These are phyloP conservation scores for Gigaspora rosea DNA, from an alignment of 192 early-diverging fungal genomes.

Conservation along the genomic window DNA sequence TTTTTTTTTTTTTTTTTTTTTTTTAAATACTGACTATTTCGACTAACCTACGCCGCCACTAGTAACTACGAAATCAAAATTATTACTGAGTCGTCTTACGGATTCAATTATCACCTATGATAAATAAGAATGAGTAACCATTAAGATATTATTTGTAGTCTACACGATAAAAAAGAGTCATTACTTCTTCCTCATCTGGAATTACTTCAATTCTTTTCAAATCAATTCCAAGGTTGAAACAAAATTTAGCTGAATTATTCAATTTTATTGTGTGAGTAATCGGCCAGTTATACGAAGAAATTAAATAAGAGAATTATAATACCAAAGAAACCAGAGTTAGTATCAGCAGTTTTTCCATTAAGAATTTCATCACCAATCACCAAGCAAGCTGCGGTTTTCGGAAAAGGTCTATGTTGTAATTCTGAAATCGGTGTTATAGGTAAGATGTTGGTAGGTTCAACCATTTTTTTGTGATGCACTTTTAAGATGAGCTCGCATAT, in stretches of 20 bases:
- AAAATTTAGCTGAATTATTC: constrained; percentile 47
- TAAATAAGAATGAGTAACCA: too few species aligned
- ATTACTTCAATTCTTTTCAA: constrained; percentile 59
- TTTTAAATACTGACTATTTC: neutral
- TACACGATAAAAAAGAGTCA: constrained; percentile 22
- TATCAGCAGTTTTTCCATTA: constrained; percentile 68
- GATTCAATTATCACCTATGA: constrained; percentile 43
- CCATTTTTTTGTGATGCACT: too few species aligned
- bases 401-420: constrained; percentile 26
- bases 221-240: constrained; percentile 63
- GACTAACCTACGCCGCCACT: constrained; percentile 68
- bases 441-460: neutral
- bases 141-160: too few species aligned
- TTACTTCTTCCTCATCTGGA: constrained; percentile 50
- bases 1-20: neutral
- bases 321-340: constrained; percentile 59
- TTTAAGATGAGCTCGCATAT: too few species aligned
- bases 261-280: too few species aligned
- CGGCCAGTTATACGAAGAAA: too few species aligned
- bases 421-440: constrained; percentile 18
- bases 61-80: constrained; percentile 67
- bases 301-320: neutral
- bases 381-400: constrained; percentile 49
- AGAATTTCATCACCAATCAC: constrained; percentile 79
- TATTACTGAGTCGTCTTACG: constrained; percentile 48